Base-by-base conservation (phyloP, 78 protist genomes). In the Protostelium mycophagum region DNA sequence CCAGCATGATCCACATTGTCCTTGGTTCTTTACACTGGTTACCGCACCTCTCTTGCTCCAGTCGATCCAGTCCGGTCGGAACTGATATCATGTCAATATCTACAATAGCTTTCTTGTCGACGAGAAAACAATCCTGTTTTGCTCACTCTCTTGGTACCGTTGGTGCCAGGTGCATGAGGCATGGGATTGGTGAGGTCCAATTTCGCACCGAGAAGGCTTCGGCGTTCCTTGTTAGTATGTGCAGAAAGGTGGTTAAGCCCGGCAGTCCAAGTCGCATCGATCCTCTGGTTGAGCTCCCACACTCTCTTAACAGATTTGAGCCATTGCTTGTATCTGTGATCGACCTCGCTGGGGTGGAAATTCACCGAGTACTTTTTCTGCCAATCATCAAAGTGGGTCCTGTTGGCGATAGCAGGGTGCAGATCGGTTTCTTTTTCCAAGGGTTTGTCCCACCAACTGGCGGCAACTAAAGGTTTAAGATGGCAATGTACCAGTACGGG, bases 11-110 rank as follows among this genome's bases (percentile, higher is more conserved):
- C 93, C 93, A 83, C 93, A 91, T 35, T 36, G 84, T 0, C 87
- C 88, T 91, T 91, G 93, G 37, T 91, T 83, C 37, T 87, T 91
- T 31, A 91, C n/a, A n/a, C n/a, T n/a, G n/a, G n/a, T n/a, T n/a
- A n/a, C n/a, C n/a, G n/a, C n/a, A n/a, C n/a, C n/a, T 38, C n/a
- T n/a, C n/a, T n/a, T n/a, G n/a, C n/a, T n/a, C n/a, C n/a, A n/a
- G n/a, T n/a, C n/a, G n/a, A n/a, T n/a, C n/a, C n/a, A n/a, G n/a
- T n/a, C n/a, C n/a, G n/a, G n/a, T n/a, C n/a, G n/a, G n/a, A n/a
- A n/a, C n/a, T n/a, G n/a, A n/a, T n/a, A n/a, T n/a, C n/a, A n/a
- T n/a, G n/a, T n/a, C n/a, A n/a, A n/a, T n/a, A n/a, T n/a, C n/a
- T n/a, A n/a, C n/a, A n/a, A n/a, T n/a, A n/a, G n/a, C n/a, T n/a